phyloP scores from a whole-genome alignment of 805 yeast genomes.

The Kockiozyma suomiensis region DNA sequence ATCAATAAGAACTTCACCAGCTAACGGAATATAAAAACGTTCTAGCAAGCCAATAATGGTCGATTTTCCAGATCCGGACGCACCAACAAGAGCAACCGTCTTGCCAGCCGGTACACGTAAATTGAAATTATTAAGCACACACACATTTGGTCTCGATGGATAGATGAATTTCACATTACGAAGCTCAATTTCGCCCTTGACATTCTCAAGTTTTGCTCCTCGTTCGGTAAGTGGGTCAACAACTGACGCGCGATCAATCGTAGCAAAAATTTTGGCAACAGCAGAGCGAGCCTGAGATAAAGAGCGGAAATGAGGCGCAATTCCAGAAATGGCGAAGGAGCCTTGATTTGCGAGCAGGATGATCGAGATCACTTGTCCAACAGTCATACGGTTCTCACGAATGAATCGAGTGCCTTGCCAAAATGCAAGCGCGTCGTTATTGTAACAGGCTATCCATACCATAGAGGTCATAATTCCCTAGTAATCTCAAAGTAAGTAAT shows the following conservation, averaged over 20 bases:
- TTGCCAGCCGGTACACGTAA: conserved; percentile 84
- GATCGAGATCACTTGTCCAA: conserved; percentile 32
- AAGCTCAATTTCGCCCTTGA: conserved; percentile 69
- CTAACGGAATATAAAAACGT: conserved; percentile 70
- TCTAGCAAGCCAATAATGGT: conserved; percentile 56
- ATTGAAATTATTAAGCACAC: conserved; percentile 73
- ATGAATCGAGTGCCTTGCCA: conserved; percentile 40
- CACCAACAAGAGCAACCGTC: conserved; percentile 89
- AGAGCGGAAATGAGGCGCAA: conserved; percentile 46
- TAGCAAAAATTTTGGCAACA: conserved; percentile 44
- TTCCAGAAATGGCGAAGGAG: conserved; percentile 45
- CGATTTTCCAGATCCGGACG: conserved; percentile 61
- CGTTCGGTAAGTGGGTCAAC: conserved; percentile 39
- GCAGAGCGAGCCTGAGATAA: conserved; percentile 45
- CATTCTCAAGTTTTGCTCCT: conserved; percentile 35
- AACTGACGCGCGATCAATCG: conserved; percentile 46
- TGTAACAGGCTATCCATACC: conserved; percentile 34
- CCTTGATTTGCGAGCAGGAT: conserved; percentile 46
- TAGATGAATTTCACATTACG: conserved; percentile 88
- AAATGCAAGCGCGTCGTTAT: conserved; percentile 38
- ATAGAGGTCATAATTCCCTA: conserved; percentile 24
- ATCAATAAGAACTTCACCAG: conserved; percentile 77
- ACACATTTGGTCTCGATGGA: conserved; percentile 73
- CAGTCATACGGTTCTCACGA: conserved; percentile 16
- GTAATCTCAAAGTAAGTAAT: too few species aligned